Evolutionary conservation across 441 rosid species (phyloP).

Genomic region (Cnidoscolus chayamansa): DNA sequence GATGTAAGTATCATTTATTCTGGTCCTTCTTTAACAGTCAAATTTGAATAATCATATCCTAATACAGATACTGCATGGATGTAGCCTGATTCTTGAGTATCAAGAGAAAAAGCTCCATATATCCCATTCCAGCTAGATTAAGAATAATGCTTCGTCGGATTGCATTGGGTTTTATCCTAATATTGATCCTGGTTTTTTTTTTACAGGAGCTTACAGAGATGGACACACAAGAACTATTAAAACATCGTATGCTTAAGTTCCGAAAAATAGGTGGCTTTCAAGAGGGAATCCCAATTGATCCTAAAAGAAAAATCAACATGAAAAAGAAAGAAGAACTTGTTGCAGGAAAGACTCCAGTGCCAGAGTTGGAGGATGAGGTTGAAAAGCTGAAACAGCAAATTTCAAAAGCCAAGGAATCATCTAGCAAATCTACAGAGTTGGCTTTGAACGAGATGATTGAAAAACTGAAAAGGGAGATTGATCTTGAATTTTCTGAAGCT

Average conservation of each 20-base stretch:
- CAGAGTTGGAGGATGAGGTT: slow-evolving; percentile 54
- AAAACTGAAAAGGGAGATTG: slow-evolving; percentile 65
- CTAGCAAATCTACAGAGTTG: slow-evolving; percentile 44
- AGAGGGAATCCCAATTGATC: slow-evolving; percentile 56
- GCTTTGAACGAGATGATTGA: slow-evolving; percentile 59
- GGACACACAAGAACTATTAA: slow-evolving; percentile 55
- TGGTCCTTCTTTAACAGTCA: slow-evolving; percentile 14
- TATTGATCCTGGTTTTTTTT: slow-evolving; percentile 13
- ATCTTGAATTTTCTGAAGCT: slow-evolving; percentile 68
- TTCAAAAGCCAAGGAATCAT: slow-evolving; percentile 58
- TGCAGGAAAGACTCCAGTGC: slow-evolving; percentile 32
- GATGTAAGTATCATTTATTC: slow-evolving; percentile 44
- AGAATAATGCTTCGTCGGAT: background rate
- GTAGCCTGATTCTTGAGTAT: background rate
- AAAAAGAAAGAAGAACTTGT: slow-evolving; percentile 51
- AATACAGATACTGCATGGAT: background rate
- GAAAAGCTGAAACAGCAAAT: slow-evolving; percentile 64
- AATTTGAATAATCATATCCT: slow-evolving; percentile 4
- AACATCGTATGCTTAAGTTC: slow-evolving; percentile 65
- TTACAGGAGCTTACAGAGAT: slow-evolving; percentile 60
- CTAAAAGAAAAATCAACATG: slow-evolving; percentile 57
- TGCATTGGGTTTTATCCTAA: slow-evolving; percentile 14
- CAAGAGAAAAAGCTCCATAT: background rate
- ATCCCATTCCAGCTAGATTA: background rate
- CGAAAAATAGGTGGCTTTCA: slow-evolving; percentile 64